Conservation (phyloP, 163 green algal genomes). For the Scenedesmus sp. region DNA sequence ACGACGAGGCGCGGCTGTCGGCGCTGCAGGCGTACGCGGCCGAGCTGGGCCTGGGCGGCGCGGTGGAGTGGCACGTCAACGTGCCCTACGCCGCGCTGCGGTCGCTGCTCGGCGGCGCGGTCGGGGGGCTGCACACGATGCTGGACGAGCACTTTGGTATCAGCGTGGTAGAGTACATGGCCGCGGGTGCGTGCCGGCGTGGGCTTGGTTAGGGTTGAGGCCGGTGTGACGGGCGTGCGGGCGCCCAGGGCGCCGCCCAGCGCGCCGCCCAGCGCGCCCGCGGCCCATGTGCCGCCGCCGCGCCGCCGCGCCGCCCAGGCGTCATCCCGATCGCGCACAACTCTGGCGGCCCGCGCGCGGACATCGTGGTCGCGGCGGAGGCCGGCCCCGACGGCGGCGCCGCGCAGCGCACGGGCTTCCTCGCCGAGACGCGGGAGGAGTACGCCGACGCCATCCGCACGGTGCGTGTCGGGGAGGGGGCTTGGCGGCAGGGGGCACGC, state of each 20-base stretch:
- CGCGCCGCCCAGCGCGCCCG: too few relatives aligned
- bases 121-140: slow-evolving; percentile 97
- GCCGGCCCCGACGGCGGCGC: slow-evolving; percentile 1
- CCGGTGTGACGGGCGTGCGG: too few relatives aligned
- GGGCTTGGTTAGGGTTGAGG: too few relatives aligned
- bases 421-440: slow-evolving; percentile 74
- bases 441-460: slow-evolving; percentile 81
- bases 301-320: slow-evolving; percentile 50
- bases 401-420: slow-evolving; percentile 66
- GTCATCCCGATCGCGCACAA: slow-evolving; percentile 91
- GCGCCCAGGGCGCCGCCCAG: too few relatives aligned
- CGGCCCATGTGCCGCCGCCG: neutral
- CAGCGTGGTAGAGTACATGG: slow-evolving; percentile 99
- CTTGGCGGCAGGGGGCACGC: too few relatives aligned
- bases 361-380: slow-evolving; percentile 79
- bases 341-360: slow-evolving; percentile 81
- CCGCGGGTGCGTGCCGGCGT: slow-evolving; percentile 60
- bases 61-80: slow-evolving; percentile 69
- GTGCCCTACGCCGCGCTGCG: slow-evolving; percentile 76
- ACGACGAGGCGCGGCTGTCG: slow-evolving; percentile 72
- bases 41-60: slow-evolving; percentile 64
- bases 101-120: slow-evolving; percentile 79
- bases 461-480: too few relatives aligned
- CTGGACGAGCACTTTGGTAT: slow-evolving; percentile 99
- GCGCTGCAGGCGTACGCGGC: slow-evolving; percentile 66